Evolutionary conservation across 2,329 filamentous ascomycete genomes (phyloP).

Genomic region (Lachnellula occidentalis): DNA sequence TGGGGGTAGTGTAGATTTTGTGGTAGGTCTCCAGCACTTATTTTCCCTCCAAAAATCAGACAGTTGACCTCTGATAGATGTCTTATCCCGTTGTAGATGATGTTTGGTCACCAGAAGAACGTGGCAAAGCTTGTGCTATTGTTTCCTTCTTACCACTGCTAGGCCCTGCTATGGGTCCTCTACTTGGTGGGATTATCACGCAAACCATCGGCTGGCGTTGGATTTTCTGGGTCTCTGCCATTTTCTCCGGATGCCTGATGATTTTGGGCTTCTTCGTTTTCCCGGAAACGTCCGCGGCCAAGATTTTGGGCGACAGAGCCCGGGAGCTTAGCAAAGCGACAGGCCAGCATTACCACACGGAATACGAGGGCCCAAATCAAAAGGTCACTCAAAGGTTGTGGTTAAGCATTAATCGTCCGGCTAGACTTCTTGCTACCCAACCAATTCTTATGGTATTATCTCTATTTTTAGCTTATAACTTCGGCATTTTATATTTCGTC

Average conservation of each 20-base stretch:
- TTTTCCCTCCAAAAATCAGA: too few relatives aligned
- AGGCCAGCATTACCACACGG: constrained; percentile 28
- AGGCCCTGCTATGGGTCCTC: constrained; percentile 45
- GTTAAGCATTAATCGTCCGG: constrained; percentile 37
- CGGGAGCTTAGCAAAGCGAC: constrained; percentile 43
- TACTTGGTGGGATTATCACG: constrained; percentile 37
- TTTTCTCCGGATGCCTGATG: constrained; percentile 48
- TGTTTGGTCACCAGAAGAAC: constrained; percentile 51
- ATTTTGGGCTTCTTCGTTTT: constrained; percentile 39
- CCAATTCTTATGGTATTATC: background rate
- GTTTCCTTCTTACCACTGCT: constrained; percentile 57
- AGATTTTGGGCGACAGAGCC: constrained; percentile 48
- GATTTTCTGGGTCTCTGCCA: constrained; percentile 33
- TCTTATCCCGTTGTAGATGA: constrained; percentile 44
- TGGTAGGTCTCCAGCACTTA: constrained; percentile 26
- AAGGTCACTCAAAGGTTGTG: constrained; percentile 25
- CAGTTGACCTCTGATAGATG: constrained; percentile 9
- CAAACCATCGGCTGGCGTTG: constrained; percentile 27
- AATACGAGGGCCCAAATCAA: background rate
- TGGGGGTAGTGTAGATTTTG: constrained; percentile 50
- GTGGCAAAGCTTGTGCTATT: constrained; percentile 53
- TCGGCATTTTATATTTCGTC: background rate
- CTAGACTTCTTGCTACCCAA: background rate
- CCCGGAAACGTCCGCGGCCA: constrained; percentile 54
- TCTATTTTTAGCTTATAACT: background rate